A percentile compares a stretch with the other conserved stretches of the same genome.
phyloP scores from a whole-genome alignment of 805 yeast genomes.

The Starmerella potacharoeniae region DNA sequence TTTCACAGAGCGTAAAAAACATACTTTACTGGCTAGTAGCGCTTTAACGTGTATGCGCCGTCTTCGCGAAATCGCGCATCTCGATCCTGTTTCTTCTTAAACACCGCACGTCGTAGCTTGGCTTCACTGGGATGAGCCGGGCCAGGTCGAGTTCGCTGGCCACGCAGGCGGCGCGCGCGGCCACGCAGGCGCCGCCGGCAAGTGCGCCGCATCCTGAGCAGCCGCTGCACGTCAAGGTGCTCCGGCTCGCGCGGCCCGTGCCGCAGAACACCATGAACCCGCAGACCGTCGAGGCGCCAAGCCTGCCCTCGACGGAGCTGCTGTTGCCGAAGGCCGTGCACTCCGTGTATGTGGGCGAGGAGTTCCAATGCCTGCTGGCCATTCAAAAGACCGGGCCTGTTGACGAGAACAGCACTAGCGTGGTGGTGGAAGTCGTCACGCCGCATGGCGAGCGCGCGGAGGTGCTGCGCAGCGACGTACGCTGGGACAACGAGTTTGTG shows the following conservation, averaged over 20 bases:
- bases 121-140: background rate
- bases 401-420: background rate
- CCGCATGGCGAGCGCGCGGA: slow-evolving; percentile 4
- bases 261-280: slow-evolving; percentile 18
- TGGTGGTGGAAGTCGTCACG: slow-evolving; percentile 4
- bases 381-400: slow-evolving; percentile 5
- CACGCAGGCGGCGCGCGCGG: background rate
- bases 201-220: background rate
- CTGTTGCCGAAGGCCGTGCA: slow-evolving; percentile 24
- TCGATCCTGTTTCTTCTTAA: background rate
- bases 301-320: slow-evolving; percentile 17
- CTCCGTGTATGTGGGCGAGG: slow-evolving; percentile 28
- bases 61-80: too few species aligned
- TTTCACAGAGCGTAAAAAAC: too few species aligned
- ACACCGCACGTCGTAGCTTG: slow-evolving; percentile 4
- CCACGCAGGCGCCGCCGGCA: background rate
- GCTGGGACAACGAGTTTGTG: background rate
- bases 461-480: background rate
- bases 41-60: too few species aligned
- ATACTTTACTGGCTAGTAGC: too few species aligned
- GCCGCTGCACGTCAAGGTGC: slow-evolving; percentile 22
- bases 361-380: slow-evolving; percentile 23
- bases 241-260: slow-evolving; percentile 26
- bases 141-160: background rate
- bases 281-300: slow-evolving; percentile 17